Conservation (phyloP, 2,329 filamentous ascomycete species). For the Colletotrichum noveboracense region DNA sequence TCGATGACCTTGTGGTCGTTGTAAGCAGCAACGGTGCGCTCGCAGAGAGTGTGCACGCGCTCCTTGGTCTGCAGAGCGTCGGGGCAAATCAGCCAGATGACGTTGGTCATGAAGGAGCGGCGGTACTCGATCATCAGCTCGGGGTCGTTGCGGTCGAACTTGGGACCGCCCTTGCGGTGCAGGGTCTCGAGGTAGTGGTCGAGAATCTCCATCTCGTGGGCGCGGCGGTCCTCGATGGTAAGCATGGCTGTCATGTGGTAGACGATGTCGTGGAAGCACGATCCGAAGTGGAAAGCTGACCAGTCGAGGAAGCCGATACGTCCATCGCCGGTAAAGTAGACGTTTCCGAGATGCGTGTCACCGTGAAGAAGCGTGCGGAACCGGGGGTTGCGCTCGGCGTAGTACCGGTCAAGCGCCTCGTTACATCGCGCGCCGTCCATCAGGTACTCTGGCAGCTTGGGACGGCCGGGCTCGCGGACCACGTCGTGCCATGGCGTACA, state of each 20-base stretch:
- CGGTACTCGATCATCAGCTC: slow-evolving; percentile 7
- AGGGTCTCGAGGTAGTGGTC: slow-evolving; percentile 40
- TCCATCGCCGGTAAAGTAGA: slow-evolving; percentile 41
- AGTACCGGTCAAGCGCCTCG: slow-evolving; percentile 40
- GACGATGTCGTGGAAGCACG: slow-evolving; percentile 46
- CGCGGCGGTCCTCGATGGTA: slow-evolving; percentile 42
- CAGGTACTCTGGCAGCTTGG: slow-evolving; percentile 39
- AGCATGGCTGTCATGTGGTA: slow-evolving; percentile 45
- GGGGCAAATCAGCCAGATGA: slow-evolving; percentile 27
- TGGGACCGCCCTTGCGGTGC: slow-evolving; percentile 35
- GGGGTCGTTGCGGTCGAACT: slow-evolving; percentile 30
- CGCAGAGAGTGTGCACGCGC: slow-evolving; percentile 34
- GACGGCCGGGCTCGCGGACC: slow-evolving; percentile 32
- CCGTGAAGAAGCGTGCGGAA: slow-evolving; percentile 44
- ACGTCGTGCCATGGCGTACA: slow-evolving; percentile 20
- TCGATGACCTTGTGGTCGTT: slow-evolving; percentile 43
- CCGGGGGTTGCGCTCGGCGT: slow-evolving; percentile 37
- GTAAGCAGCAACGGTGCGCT: slow-evolving; percentile 38
- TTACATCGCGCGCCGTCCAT: slow-evolving; percentile 39
- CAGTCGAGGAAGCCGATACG: slow-evolving; percentile 46
- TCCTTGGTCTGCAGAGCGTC: slow-evolving; percentile 39
- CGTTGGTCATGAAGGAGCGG: slow-evolving; percentile 35
- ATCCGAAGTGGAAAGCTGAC: slow-evolving; percentile 44
- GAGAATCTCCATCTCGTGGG: slow-evolving; percentile 41
- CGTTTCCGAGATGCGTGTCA: slow-evolving; percentile 48